Base-by-base conservation (phyloP, 2,329 filamentous ascomycete genomes). In the Macrophomina phaseolina region DNA sequence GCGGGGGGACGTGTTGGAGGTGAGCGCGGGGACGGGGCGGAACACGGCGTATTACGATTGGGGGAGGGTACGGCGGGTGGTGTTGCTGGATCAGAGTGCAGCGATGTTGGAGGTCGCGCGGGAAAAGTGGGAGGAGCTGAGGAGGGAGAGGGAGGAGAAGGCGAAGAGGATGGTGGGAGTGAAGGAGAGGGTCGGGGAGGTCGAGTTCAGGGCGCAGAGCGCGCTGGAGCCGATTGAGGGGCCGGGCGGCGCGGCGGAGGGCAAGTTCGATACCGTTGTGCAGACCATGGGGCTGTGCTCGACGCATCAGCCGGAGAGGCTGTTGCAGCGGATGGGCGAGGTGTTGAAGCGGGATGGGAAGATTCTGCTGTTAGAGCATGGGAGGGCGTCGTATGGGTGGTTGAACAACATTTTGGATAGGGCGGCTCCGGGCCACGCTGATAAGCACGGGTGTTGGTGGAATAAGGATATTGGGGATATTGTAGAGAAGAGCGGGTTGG, bases 231-330 rank as follows among this genome's bases (percentile, higher is more conserved):
- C 76, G 8, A 82, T 84, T 70, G 78, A 78, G 7, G 75, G 78
- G 8, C 79, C 81, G 7, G 78, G 45, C 7, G 53, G 14, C 8
- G 55, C 46, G 12, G 64, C 46, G 46, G 36, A 8, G 34, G 65
- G 48, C 16, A 45, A 55, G 28, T 85, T 82, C 71, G 82, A 84
- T 65, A 83, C 82, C 1, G 81, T 85, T 46, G 73, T 85, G 53
- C 82, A 85, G 72, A 84, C 82, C 3, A 84, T 84, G 81, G 83
- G 83, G 5, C 73, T 85, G 7, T 85, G 83, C 74, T 83, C 81
- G 42, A 84, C 82, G 32, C 73, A 78, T 6, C 75, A 80, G 58
- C 83, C 83, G 2, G 78, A 78, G 40, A 74, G 75, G 67, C 73
- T 84, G 52, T 73, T 85, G 30, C 74, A 74, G 69, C 84, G 81